A percentile compares a stretch with the other conserved stretches of the same genome.
Evolutionary conservation across 768 basidiomycete species (phyloP).

Genomic region (Termitomyces sp.): DNA sequence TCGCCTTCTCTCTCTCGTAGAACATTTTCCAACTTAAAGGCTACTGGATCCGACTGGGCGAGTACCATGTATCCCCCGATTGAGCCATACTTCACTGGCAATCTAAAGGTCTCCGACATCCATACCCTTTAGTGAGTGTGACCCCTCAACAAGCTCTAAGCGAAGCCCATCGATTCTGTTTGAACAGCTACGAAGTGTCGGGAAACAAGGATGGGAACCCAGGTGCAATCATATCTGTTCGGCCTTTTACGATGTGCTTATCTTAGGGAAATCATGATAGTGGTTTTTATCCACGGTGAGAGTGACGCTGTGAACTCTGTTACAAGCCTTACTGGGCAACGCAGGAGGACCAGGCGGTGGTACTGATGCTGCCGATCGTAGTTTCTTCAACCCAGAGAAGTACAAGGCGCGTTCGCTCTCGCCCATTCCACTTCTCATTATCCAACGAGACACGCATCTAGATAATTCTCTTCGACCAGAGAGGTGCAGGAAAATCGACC

Average conservation of each 20-base stretch:
- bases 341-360: conserved; percentile 84
- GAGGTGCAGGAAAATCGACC: conserved; percentile 83
- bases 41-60: neutral
- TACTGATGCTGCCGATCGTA: conserved; percentile 60
- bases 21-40: neutral
- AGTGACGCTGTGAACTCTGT: conserved; percentile 8
- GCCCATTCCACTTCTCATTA: neutral
- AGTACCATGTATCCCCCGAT: conserved; percentile 64
- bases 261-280: conserved; percentile 34
- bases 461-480: conserved; percentile 89
- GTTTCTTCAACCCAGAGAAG: conserved; percentile 81
- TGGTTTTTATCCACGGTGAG: conserved; percentile 78
- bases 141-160: neutral
- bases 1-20: neutral
- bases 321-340: neutral
- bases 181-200: conserved; percentile 71
- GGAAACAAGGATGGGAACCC: conserved; percentile 78
- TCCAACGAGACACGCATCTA: conserved; percentile 22
- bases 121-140: conserved; percentile 68
- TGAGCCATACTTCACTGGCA: conserved; percentile 63
- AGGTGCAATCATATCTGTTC: conserved; percentile 40
- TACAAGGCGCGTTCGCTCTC: conserved; percentile 57
- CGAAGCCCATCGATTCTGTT: neutral
- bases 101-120: conserved; percentile 67
- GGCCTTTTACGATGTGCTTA: neutral